Evolutionary conservation across 768 basidiomycete species (phyloP).

Genomic region (Zangia roseola): DNA sequence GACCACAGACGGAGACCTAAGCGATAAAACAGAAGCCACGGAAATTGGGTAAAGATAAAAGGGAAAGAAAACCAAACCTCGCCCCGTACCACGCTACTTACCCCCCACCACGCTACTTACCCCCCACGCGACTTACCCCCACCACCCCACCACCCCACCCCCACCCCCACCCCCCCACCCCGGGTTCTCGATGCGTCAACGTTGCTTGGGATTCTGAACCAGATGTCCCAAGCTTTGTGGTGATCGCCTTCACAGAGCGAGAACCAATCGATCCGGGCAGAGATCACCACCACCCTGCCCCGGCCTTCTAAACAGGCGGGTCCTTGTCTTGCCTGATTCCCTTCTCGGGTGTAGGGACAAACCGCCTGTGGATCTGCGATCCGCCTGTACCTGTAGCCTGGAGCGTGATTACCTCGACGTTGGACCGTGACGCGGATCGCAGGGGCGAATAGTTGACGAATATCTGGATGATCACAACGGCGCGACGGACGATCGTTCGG

Average conservation of each 20-base stretch:
- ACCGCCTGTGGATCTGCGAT: slow-evolving; percentile 1
- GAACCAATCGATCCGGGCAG: background rate
- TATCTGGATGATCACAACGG: background rate
- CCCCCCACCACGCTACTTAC: too few species aligned
- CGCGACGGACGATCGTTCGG: background rate
- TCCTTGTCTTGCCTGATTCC: background rate
- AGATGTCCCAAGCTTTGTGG: background rate
- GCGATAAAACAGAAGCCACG: background rate
- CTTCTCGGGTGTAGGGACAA: slow-evolving; percentile 6
- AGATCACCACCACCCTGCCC: background rate
- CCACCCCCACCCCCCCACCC: background rate
- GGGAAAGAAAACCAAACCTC: background rate
- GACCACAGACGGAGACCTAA: background rate
- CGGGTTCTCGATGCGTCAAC: too few species aligned
- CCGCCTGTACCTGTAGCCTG: background rate
- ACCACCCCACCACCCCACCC: too few species aligned
- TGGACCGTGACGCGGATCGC: background rate
- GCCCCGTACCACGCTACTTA: too few species aligned
- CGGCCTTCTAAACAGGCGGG: background rate
- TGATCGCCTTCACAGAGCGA: background rate
- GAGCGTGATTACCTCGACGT: too few species aligned
- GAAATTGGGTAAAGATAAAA: background rate
- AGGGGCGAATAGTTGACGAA: background rate
- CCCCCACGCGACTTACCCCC: too few species aligned
- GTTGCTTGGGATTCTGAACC: background rate